Base-by-base conservation (phyloP, 306 rosid species). In the Echinosophora koreensis region DNA sequence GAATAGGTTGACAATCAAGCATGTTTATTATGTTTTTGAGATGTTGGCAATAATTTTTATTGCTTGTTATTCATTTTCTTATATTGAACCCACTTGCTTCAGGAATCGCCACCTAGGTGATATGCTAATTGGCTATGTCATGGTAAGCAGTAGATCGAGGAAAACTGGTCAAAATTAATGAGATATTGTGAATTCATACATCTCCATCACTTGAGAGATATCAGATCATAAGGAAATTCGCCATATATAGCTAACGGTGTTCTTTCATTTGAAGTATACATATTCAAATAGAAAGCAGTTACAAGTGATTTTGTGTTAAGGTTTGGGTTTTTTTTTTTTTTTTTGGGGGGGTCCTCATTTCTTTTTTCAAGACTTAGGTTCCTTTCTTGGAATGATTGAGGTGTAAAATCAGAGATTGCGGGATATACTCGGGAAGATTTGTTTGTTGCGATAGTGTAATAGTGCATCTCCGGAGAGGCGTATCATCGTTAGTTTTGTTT, bases 81-180 rank as follows among this genome's bases (percentile, higher is more conserved):
- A 47, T 76, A 81, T 42, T 8, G 13, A 62, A 28, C 74, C 68
- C 18, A 50, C 15, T 79, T 79, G 80, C 56, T 80, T 82, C 89
- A 96, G 99, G 98, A 82, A 91, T 93, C 85, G 96, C 96, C 86
- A 84, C 99, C 54, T 96, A 96, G 97, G 83, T 81, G 88, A 86
- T 82, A 80, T 89, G 87, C 75, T 80, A 78, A 85, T 85, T 83
- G 89, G 81, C 80, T 77, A 77, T 81, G 76, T 82, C 82, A 82
- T 74, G 88, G 86, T 87, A 82, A 82, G 89, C 82, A 61, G 80
- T 85, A 88, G 92, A 84, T 86, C 86, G 84, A 87, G 85, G 77
- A 82, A 88, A 83, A 84, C 85, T 70, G 80, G 80, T 84, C 78
- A 80, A 67, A 81, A 60, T 72, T 83, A 73, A 79, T 64, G 90